Percentiles rank a stretch among this genome's conserved stretches.
Evolutionary conservation across 129 eudicot genomes (phyloP).

Genomic region (Smallanthus sonchifolius): DNA sequence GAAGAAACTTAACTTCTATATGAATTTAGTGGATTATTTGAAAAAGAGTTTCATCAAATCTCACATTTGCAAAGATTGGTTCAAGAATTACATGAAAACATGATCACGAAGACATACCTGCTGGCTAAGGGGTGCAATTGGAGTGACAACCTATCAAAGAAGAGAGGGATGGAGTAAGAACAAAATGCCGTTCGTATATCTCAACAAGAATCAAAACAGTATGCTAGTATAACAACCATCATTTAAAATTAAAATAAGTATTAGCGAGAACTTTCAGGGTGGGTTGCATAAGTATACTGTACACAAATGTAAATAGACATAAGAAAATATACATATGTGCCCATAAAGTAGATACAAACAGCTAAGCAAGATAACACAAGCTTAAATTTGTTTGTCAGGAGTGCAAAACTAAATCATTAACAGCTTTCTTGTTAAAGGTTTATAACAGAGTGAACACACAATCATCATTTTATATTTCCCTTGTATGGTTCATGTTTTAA

Average conservation of each 20-base stretch:
- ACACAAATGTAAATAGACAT: neutral
- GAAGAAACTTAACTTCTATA: neutral
- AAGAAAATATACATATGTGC: conserved; percentile 2
- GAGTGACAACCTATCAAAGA: conserved; percentile 88
- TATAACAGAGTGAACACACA: neutral
- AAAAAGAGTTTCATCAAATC: neutral
- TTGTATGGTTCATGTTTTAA: neutral
- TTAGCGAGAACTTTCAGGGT: neutral
- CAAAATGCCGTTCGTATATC: neutral
- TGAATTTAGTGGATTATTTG: neutral
- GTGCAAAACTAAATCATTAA: neutral
- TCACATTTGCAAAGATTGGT: neutral
- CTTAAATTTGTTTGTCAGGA: conserved; percentile 5
- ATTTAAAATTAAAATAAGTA: neutral
- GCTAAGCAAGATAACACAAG: conserved; percentile 5
- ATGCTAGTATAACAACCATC: neutral
- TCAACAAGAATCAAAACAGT: neutral
- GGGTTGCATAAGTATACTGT: neutral
- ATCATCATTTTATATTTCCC: neutral
- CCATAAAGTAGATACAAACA: conserved; percentile 12
- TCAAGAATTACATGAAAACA: neutral
- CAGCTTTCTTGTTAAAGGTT: neutral
- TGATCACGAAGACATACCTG: conserved; percentile 56
- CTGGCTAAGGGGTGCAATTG: conserved; percentile 97
- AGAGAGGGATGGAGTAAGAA: conserved; percentile 12